Conservation (phyloP, 164 flowering plant species). For the Aristolochia contorta region DNA sequence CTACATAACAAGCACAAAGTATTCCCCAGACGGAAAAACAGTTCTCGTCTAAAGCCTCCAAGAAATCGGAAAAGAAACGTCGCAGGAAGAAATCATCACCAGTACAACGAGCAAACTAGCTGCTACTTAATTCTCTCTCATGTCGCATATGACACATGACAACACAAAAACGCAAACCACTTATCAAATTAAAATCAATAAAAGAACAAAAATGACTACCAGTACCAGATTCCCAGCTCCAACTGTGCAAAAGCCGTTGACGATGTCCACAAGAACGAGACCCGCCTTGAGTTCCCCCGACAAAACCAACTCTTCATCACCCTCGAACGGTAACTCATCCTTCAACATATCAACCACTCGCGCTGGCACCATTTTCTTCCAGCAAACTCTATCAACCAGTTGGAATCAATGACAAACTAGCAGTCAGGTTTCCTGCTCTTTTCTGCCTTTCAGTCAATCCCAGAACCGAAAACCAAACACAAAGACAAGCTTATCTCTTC, state of each 20-base stretch:
- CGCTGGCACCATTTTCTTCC: background rate
- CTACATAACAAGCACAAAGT: no score
- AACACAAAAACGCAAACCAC: no score
- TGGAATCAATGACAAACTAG: background rate
- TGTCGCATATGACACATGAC: no score
- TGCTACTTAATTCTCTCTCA: no score
- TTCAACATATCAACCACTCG: constrained; percentile 25
- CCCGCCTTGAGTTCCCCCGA: constrained; percentile 22
- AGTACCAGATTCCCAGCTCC: constrained; percentile 58
- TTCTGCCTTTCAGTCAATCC: background rate
- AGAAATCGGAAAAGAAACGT: no score
- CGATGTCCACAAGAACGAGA: constrained; percentile 51
- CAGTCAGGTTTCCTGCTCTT: background rate
- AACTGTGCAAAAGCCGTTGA: constrained; percentile 65
- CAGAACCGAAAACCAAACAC: no score
- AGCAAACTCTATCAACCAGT: background rate
- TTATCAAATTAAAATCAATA: background rate
- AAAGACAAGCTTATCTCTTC: no score
- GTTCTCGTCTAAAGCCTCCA: no score
- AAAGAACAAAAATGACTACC: background rate
- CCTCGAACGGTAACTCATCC: constrained; percentile 34
- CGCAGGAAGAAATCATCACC: no score
- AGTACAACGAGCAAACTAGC: no score
- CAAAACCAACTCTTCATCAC: constrained; percentile 30
- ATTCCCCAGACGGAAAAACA: no score